Evolutionary conservation across 805 yeast genomes (phyloP).

Genomic region (Kluyveromyces wickerhamii): DNA sequence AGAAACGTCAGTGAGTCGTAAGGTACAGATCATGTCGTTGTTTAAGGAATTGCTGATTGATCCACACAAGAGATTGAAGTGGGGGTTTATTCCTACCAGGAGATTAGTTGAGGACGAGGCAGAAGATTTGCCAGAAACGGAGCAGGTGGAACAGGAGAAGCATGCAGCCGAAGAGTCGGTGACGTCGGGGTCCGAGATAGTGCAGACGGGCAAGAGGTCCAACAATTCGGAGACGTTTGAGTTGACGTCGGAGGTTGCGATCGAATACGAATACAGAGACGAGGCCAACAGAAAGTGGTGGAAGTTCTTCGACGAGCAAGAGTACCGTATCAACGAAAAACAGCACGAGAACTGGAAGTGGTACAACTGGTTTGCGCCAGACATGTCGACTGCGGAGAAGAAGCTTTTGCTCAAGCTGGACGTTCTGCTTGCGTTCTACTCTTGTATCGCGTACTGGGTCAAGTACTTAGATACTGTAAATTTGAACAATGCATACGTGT

Average conservation of each 20-base stretch:
- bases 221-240: not conserved
- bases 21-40: too few species aligned
- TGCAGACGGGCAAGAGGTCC: not conserved
- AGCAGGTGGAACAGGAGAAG: not conserved
- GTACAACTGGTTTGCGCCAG: slow-evolving; percentile 49
- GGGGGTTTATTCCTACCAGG: slow-evolving; percentile 29
- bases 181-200: not conserved
- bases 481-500: slow-evolving; percentile 56
- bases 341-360: slow-evolving; percentile 32
- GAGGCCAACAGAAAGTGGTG: slow-evolving; percentile 48
- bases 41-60: slow-evolving; percentile 18
- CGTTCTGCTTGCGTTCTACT: slow-evolving; percentile 41
- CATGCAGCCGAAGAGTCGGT: slow-evolving; percentile 3
- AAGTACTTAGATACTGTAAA: slow-evolving; percentile 55
- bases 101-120: slow-evolving; percentile 24
- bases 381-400: slow-evolving; percentile 38
- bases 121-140: slow-evolving; percentile 9
- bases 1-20: too few species aligned
- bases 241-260: not conserved
- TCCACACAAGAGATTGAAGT: slow-evolving; percentile 27
- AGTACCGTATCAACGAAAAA: slow-evolving; percentile 39
- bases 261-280: slow-evolving; percentile 38
- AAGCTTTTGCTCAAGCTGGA: slow-evolving; percentile 43
- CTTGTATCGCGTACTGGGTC: slow-evolving; percentile 59
- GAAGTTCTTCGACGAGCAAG: slow-evolving; percentile 54